Evolutionary conservation across 352 stramenopile species (phyloP).

Genomic region (Nothophytophthora sp.): DNA sequence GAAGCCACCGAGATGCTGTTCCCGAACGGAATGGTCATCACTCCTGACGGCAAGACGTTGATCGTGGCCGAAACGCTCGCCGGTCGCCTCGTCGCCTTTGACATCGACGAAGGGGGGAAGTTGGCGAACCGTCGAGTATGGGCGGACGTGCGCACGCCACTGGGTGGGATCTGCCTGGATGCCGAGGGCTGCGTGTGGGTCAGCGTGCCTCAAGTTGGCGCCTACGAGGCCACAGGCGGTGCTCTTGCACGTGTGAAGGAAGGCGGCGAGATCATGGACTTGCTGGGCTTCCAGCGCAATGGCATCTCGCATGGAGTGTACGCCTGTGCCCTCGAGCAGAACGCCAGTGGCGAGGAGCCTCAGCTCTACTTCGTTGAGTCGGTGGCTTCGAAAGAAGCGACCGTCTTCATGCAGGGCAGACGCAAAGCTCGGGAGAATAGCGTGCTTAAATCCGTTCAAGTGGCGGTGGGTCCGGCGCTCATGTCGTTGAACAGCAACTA

Average conservation of each 20-base stretch:
- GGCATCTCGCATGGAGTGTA: slow-evolving; percentile 54
- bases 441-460: slow-evolving; percentile 44
- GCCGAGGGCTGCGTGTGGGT: slow-evolving; percentile 69
- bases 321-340: slow-evolving; percentile 62
- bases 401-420: slow-evolving; percentile 40
- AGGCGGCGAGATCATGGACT: slow-evolving; percentile 50
- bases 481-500: slow-evolving; percentile 39
- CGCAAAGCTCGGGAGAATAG: slow-evolving; percentile 39
- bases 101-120: slow-evolving; percentile 48
- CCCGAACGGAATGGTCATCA: slow-evolving; percentile 74
- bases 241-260: slow-evolving; percentile 57
- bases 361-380: slow-evolving; percentile 66
- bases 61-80: slow-evolving; percentile 71
- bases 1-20: slow-evolving; percentile 64
- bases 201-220: slow-evolving; percentile 49
- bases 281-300: slow-evolving; percentile 63
- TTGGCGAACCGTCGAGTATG: slow-evolving; percentile 55
- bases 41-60: slow-evolving; percentile 68
- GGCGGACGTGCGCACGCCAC: slow-evolving; percentile 46
- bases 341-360: slow-evolving; percentile 49
- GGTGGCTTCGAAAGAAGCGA: slow-evolving; percentile 32
- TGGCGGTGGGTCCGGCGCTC: slow-evolving; percentile 48
- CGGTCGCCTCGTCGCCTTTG: slow-evolving; percentile 55
- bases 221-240: slow-evolving; percentile 48
- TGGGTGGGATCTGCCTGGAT: slow-evolving; percentile 68